Evolutionary conservation across 2,329 filamentous ascomycete species (phyloP).

Genomic region (Colletotrichum falcatum): DNA sequence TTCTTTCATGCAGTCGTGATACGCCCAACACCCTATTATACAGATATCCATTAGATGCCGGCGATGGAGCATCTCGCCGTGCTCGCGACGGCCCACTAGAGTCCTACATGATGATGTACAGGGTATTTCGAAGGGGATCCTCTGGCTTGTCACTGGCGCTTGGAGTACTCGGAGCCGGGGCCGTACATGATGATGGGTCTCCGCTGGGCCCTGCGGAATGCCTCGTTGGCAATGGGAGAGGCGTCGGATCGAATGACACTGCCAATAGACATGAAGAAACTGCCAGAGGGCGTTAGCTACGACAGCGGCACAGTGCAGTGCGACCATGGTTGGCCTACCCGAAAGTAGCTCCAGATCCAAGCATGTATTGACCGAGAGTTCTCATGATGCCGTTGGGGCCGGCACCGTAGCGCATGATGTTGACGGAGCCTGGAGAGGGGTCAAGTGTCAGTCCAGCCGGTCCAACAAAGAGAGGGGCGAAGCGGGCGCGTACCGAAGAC

Average conservation of each 20-base stretch:
- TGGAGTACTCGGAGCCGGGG: constrained; percentile 48
- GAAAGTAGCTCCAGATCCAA: constrained; percentile 93
- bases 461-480: constrained; percentile 11
- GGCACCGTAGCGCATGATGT: constrained; percentile 94
- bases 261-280: constrained; percentile 99
- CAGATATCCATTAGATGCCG: constrained; percentile 35
- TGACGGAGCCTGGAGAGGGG: constrained; percentile 77
- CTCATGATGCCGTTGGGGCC: constrained; percentile 94
- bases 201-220: constrained; percentile 80
- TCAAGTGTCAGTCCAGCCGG: constrained; percentile 5
- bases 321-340: constrained; percentile 69
- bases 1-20: constrained; percentile 38
- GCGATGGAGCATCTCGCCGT: constrained; percentile 21
- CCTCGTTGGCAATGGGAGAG: constrained; percentile 78
- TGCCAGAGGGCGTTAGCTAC: constrained; percentile 47
- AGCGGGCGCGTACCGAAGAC: constrained; percentile 79
- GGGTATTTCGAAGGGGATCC: constrained; percentile 7
- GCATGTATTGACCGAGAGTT: constrained; percentile 96
- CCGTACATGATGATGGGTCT: constrained; percentile 76
- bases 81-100: constrained; percentile 2
- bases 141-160: constrained; percentile 39
- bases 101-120: constrained; percentile 38
- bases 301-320: neutral
- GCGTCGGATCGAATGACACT: constrained; percentile 95
- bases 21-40: constrained; percentile 36